phyloP scores from a whole-genome alignment of 441 rosid species.

The Flueggea neowawraea region DNA sequence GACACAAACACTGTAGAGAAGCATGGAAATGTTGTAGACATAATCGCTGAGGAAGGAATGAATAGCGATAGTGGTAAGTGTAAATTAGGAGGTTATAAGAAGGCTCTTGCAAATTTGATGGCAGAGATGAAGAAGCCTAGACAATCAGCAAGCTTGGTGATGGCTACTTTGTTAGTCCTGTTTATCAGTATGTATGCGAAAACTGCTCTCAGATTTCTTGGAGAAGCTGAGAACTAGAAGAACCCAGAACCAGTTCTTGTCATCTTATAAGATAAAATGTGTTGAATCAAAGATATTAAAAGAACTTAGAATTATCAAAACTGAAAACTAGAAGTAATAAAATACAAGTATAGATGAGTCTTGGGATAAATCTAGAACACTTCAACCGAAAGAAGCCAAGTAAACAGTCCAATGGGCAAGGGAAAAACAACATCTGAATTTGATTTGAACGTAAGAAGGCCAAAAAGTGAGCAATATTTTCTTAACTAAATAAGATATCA shows the following conservation, averaged over 20 bases:
- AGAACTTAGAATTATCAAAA: too few species aligned
- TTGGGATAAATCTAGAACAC: too few species aligned
- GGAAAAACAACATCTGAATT: too few species aligned
- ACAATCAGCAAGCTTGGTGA: constrained; percentile 29
- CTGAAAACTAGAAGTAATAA: too few species aligned
- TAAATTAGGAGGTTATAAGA: constrained; percentile 11
- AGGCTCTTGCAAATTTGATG: constrained; percentile 25
- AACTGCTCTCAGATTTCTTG: constrained; percentile 27
- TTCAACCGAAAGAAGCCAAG: too few species aligned
- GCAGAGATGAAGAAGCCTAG: constrained; percentile 36
- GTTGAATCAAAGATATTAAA: not conserved
- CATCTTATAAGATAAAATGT: not conserved
- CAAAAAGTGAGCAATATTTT: too few species aligned
- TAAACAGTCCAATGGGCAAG: too few species aligned
- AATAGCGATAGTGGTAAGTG: not conserved
- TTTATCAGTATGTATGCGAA: constrained; percentile 34
- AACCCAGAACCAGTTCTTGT: not conserved
- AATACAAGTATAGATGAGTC: too few species aligned
- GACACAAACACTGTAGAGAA: not conserved
- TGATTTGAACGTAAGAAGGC: too few species aligned
- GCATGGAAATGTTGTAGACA: not conserved
- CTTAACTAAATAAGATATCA: too few species aligned
- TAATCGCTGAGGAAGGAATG: not conserved
- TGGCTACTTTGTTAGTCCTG: constrained; percentile 33
- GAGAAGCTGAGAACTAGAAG: constrained; percentile 18